Evolutionary conservation across 805 yeast species (phyloP), one percentile per base, ranked within the genome.

Genomic region (Ogataea ganodermae): DNA sequence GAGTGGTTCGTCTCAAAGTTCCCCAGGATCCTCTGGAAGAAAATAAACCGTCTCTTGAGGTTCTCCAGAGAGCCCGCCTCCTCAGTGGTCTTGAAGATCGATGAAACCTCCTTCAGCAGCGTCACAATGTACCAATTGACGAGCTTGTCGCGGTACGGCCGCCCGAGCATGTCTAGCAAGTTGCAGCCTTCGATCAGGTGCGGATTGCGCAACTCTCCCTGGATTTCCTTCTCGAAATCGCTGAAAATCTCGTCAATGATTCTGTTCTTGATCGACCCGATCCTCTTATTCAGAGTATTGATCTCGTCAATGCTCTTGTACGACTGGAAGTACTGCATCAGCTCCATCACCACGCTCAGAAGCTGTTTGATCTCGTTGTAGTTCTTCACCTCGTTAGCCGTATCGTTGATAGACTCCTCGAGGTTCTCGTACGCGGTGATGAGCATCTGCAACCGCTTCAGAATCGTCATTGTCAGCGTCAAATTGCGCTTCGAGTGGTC

Each of bases 1-100:
- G 73, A 61, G 55, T 77, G 80, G 26, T 73, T 74, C 1, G 79
- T 63, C 49, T 81, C 83, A 41, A 66, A 65, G 55, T 83, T 80
- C 31, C 75, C 73, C 49, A 92, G 68, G 1, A 88, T 76, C 55
- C 86, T 83, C 55, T 84, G 83, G 67, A 89, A 87, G 63, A 86
- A 92, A 26, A 90, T 78, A 63, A 81, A 94, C 41, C 99, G 72
- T 55, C 97, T 72, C 24, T 81, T 76, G 43, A 94, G 68, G 65
- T 94, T 94, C 49, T 94, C 99, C 50, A 94, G 69, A 4, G 95
- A 85, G 1, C 97, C 97, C 0, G 99, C 99, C 67, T 94, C 99
- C 57, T 90, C 97, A 12, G 81, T 75, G 8, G 83, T 74, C 45
- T 81, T 78, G 68, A 94, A 94, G 9, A 94, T 89, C 18, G 80